Conservation (phyloP, 1,284 basidiomycete species). For the Austropuccinia psidii region DNA sequence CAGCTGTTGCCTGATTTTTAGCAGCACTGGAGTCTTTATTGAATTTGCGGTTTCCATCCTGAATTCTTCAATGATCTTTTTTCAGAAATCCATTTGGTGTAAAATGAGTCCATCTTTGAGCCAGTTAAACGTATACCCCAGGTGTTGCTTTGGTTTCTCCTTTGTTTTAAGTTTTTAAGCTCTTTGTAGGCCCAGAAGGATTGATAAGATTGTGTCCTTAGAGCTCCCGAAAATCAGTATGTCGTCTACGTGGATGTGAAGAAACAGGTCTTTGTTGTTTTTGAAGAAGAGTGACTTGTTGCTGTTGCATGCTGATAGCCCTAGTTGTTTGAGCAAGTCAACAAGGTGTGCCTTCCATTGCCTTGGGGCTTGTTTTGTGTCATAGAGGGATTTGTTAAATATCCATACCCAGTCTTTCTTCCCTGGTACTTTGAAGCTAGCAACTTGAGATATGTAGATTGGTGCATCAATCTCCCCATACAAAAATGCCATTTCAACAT, state of each 20-base stretch:
- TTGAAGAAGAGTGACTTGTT: not conserved
- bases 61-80: not conserved
- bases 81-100: not conserved
- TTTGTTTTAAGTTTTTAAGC: not conserved
- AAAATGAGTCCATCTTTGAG: not conserved
- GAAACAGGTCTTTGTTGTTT: not conserved
- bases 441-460: not conserved
- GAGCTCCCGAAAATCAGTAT: not conserved
- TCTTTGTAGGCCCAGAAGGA: not conserved
- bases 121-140: not conserved
- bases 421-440: not conserved
- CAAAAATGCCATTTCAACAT: not conserved
- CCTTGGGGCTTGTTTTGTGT: conserved; percentile 5
- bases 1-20: not conserved
- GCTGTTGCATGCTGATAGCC: not conserved
- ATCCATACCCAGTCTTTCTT: conserved; percentile 15
- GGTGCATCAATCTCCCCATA: conserved; percentile 1
- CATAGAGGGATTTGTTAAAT: conserved; percentile 13
- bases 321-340: not conserved
- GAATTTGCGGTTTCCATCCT: not conserved
- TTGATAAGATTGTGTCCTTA: not conserved
- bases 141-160: not conserved
- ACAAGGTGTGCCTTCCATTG: not conserved
- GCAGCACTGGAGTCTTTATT: not conserved
- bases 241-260: not conserved